Conservation (phyloP, 805 yeast genomes). For the Wickerhamiella domercqiae region DNA sequence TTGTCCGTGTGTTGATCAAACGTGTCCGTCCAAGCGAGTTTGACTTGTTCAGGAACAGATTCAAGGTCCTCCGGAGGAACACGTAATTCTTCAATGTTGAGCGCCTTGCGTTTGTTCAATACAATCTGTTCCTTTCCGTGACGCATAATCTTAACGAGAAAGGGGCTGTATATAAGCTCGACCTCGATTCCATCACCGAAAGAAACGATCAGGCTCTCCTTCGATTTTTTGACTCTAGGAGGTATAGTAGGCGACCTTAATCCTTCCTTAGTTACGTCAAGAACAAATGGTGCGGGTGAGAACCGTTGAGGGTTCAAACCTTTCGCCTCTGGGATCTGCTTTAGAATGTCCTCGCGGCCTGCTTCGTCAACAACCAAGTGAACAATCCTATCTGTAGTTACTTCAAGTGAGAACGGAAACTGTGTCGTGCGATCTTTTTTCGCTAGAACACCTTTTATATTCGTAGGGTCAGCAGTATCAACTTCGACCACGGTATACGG, state of each 20-base stretch:
- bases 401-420: slow-evolving; percentile 42
- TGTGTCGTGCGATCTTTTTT: slow-evolving; percentile 23
- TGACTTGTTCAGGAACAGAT: slow-evolving; percentile 34
- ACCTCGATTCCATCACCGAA: slow-evolving; percentile 24
- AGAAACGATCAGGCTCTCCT: slow-evolving; percentile 1
- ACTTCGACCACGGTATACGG: slow-evolving; percentile 19
- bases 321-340: slow-evolving; percentile 3
- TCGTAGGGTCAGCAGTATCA: slow-evolving; percentile 4
- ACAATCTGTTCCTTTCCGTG: slow-evolving; percentile 35
- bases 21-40: slow-evolving; percentile 53
- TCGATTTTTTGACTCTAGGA: background rate
- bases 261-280: slow-evolving; percentile 5
- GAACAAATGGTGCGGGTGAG: slow-evolving; percentile 11
- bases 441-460: slow-evolving; percentile 8
- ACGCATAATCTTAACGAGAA: slow-evolving; percentile 35
- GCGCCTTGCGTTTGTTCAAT: slow-evolving; percentile 51
- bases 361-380: slow-evolving; percentile 55
- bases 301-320: slow-evolving; percentile 11
- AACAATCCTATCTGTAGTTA: slow-evolving; percentile 47
- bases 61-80: background rate
- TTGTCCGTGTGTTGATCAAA: slow-evolving; percentile 57
- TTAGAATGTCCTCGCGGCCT: slow-evolving; percentile 21
- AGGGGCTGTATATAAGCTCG: slow-evolving; percentile 31
- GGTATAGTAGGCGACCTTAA: slow-evolving; percentile 1
- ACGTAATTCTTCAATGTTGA: slow-evolving; percentile 66